phyloP scores from a whole-genome alignment of 768 basidiomycete genomes.

The Leccinum sublutescens region DNA sequence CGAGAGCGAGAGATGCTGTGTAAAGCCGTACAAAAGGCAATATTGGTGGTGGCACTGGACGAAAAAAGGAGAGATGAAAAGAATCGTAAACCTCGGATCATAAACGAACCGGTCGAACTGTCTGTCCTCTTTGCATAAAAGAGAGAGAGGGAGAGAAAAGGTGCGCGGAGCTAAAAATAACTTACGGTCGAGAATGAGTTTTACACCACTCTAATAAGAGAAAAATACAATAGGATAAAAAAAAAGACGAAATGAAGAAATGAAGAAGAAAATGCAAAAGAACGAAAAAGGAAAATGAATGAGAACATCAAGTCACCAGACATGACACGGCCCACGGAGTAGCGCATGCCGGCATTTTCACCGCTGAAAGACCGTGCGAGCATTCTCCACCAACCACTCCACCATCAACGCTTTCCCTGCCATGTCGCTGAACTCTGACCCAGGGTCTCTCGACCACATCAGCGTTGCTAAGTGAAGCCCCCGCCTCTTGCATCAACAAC shows the following conservation, averaged over 20 bases:
- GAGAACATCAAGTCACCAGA: not conserved
- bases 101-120: conserved; percentile 1
- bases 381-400: conserved; percentile 95
- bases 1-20: not conserved
- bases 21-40: not conserved
- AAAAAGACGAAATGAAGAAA: not conserved
- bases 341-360: conserved; percentile 2
- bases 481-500: not conserved
- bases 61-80: not conserved
- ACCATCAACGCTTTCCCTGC: conserved; percentile 91
- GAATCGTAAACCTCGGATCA: not conserved
- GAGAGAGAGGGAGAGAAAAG: not conserved
- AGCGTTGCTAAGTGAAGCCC: conserved; percentile 67
- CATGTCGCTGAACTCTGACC: conserved; percentile 95
- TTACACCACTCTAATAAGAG: conserved; percentile 17
- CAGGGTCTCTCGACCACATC: conserved; percentile 84
- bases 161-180: conserved; percentile 17
- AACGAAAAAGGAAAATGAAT: not conserved
- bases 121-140: conserved; percentile 7
- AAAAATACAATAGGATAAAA: conserved; percentile 27
- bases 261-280: not conserved
- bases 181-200: conserved; percentile 11
- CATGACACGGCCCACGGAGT: not conserved
- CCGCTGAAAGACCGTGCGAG: conserved; percentile 48
- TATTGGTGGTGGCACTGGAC: not conserved